Base-by-base conservation (phyloP, 2,329 filamentous ascomycete species). In the Chalaropsis ovoidea region DNA sequence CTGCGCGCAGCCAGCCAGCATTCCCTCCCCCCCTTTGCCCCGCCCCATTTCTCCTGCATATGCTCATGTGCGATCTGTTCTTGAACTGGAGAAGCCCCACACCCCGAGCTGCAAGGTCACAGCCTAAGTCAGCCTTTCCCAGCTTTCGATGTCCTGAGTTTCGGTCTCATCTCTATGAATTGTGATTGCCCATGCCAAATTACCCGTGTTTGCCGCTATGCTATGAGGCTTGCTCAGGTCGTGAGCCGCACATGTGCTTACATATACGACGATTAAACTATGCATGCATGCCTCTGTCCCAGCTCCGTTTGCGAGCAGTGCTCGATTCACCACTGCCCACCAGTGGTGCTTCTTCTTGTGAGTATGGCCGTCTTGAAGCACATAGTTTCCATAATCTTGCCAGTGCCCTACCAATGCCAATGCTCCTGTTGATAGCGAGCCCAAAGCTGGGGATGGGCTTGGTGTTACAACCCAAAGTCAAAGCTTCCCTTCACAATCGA, bases 21-120 rank as follows among this genome's bases (percentile, higher is more conserved):
- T 61, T 61, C 63, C 66, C 60, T 65, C 52, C 27, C n/a, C 52
- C 52, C 52, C 52, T 19, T 58, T 22, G 54, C 54, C 54, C 27
- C 54, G 54, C 54, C 66, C 52, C 42, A 60, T 67, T 63, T 67
- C 66, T 67, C 66, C 66, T 65, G 66, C 66, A 67, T 67, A 47
- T 62, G 63, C 62, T 58, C 39, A 65, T 65, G 63, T 56, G 62
- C 43, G 56, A 41, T 62, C 62, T 67, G 63, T 67, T 67, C 66
- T 63, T 61, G 66, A 61, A 52, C 60, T 43, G 62, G 62, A 56
- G 19, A 62, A 27, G 65, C 61, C 45, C 61, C 65, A 67, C 52
- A 60, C 42, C 24, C 47, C 39, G 45, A 62, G 24, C 58, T 56
- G 60, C 64, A 62, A 47, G 45, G 31, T n/a, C n/a, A 17, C 56